Base-by-base conservation (phyloP, 2,329 filamentous ascomycete species). In the Triangularia verruculosa region DNA sequence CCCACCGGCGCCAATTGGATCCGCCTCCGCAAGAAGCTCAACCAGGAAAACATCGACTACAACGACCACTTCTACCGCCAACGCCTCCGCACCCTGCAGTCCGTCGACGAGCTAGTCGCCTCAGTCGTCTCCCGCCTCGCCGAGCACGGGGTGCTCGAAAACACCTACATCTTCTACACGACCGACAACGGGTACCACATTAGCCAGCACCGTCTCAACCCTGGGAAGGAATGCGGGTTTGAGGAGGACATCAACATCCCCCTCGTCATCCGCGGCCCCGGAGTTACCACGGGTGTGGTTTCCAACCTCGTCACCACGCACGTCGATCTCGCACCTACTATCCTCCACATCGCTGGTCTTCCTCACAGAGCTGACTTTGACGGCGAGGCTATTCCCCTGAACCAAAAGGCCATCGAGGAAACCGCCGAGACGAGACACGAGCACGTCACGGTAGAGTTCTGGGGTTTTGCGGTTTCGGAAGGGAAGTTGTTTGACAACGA, bases 311-410 rank as follows among this genome's bases (percentile, higher is more conserved):
- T 86, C 1, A 88, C 84, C 0, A 83, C 85, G 0, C 88, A 90
- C 68, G 83, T 86, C 2, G 87, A 89, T 68, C 74, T 90, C 1
- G 85, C 84, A 0, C 86, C 87, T 0, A 89, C 87, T 0, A 72
- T 89, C 9, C 77, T 89, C 34, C 73, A 78, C 1, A 69, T 80
- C 3, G 79, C 76, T 0, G 78, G 80, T 0, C 75, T 76, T 1
- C 72, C 77, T 0, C 68, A 78, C 2, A 76, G 80, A 0, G 68
- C 75, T 0, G 82, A 86, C 54, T 86, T 88, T 69, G 86, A 89
- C 61, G 86, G 86, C 0, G 75, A 78, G 1, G 78, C 83, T 0
- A 85, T 85, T 22, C 76, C 76, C 4, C 70, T 81, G n/a, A 77
- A 71, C 1, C 64, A 68, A 3, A 66, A 63, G 8, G 72, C 68